These are phyloP conservation scores for Yueomyces sp. DNA, from an alignment of 805 yeast genomes.

Conservation along the genomic window DNA sequence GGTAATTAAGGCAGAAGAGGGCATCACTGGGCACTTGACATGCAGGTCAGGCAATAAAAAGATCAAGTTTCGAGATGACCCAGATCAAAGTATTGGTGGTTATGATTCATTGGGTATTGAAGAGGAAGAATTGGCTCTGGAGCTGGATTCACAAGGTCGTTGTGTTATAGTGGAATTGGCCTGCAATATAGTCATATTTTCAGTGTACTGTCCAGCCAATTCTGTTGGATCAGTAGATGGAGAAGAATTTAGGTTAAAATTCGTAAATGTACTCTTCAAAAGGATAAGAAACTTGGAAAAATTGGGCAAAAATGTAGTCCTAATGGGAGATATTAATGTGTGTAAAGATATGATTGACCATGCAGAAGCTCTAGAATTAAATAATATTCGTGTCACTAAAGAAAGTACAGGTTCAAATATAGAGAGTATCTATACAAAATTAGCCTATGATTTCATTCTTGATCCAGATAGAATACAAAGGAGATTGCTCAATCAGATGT, in stretches of 20 bases:
- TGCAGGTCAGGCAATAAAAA: slow-evolving; percentile 4
- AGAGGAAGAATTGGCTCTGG: slow-evolving; percentile 24
- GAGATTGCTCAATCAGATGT: slow-evolving; percentile 32
- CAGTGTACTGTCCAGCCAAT: slow-evolving; percentile 86
- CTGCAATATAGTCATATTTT: slow-evolving; percentile 44
- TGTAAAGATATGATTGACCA: slow-evolving; percentile 69
- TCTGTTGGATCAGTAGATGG: slow-evolving; percentile 60
- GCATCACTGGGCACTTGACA: slow-evolving; percentile 55
- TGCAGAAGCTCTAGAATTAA: slow-evolving; percentile 44
- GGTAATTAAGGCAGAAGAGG: slow-evolving; percentile 76
- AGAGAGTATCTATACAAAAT: slow-evolving; percentile 9
- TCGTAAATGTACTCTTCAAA: slow-evolving; percentile 43
- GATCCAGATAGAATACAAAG: slow-evolving; percentile 29
- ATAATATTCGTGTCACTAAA: slow-evolving; percentile 19
- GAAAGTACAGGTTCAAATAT: slow-evolving; percentile 28
- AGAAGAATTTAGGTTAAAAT: slow-evolving; percentile 42
- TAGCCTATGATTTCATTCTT: slow-evolving; percentile 26
- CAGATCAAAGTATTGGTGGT: slow-evolving; percentile 47
- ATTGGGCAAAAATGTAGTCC: slow-evolving; percentile 52
- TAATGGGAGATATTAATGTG: slow-evolving; percentile 86
- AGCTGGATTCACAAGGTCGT: slow-evolving; percentile 76
- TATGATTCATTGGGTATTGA: slow-evolving; percentile 32
- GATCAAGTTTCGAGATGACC: slow-evolving; percentile 13
- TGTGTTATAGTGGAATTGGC: slow-evolving; percentile 63
- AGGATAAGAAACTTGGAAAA: slow-evolving; percentile 45